Evolutionary conservation across 75 land plant species (phyloP).

Genomic region (Pinus taeda): DNA sequence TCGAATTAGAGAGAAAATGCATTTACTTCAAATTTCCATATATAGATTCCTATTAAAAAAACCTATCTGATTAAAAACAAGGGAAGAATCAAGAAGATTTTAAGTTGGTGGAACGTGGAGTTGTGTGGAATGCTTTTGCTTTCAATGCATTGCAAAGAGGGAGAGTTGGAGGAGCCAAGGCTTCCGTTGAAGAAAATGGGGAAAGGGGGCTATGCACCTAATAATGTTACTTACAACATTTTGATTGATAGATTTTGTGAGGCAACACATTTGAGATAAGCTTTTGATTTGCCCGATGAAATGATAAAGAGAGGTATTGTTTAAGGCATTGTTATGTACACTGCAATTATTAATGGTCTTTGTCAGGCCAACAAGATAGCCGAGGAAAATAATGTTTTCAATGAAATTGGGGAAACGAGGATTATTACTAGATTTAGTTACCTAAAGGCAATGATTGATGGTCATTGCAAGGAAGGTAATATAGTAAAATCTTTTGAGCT

Average conservation of each 20-base stretch:
- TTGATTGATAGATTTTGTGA: slow-evolving; percentile 77
- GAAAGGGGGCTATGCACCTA: slow-evolving; percentile 50
- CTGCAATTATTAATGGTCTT: slow-evolving; percentile 57
- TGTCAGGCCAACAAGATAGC: slow-evolving; percentile 51
- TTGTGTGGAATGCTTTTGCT: slow-evolving; percentile 49
- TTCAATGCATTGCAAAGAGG: slow-evolving; percentile 69
- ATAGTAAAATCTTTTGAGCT: slow-evolving; percentile 41
- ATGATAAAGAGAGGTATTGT: slow-evolving; percentile 51
- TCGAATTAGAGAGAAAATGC: no score
- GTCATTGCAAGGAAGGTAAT: slow-evolving; percentile 45
- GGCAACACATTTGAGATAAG: slow-evolving; percentile 44
- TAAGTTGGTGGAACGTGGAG: slow-evolving; percentile 33
- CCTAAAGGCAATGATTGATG: slow-evolving; percentile 72
- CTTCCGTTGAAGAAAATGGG: slow-evolving; percentile 57
- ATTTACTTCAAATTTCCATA: no score
- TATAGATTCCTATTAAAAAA: no score
- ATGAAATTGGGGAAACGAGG: slow-evolving; percentile 43
- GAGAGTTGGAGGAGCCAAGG: slow-evolving; percentile 60
- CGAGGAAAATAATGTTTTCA: slow-evolving; percentile 49
- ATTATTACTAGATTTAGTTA: slow-evolving; percentile 56
- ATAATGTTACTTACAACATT: slow-evolving; percentile 75
- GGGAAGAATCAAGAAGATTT: slow-evolving; percentile 52
- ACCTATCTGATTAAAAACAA: no score
- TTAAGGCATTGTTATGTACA: slow-evolving; percentile 45
- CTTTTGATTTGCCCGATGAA: slow-evolving; percentile 29